Conservation (phyloP, 257 asterid species). For the Primulina huaijiensis region DNA sequence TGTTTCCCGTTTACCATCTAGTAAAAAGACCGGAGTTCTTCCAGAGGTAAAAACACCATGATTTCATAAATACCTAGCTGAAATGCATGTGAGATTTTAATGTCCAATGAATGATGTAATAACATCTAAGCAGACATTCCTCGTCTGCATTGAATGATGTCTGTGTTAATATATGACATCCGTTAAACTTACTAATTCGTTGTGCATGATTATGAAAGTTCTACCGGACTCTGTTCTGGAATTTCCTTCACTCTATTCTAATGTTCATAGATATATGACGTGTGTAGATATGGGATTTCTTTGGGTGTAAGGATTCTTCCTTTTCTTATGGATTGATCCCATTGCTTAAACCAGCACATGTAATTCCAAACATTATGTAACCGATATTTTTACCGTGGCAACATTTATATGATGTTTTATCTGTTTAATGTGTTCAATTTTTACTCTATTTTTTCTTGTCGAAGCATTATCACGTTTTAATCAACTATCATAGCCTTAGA, state of each 20-base stretch:
- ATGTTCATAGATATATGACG: constrained; percentile 4
- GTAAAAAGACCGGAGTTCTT: constrained; percentile 67
- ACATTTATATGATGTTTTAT: no score
- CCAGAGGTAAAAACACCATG: constrained; percentile 67
- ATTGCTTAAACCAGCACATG: constrained; percentile 11
- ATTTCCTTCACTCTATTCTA: constrained; percentile 1
- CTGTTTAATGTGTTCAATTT: no score
- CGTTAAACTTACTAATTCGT: constrained; percentile 15
- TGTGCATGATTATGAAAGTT: constrained; percentile 5
- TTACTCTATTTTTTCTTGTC: no score
- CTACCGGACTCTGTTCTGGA: constrained; percentile 5
- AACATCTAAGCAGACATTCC: neutral
- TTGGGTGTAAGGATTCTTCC: neutral
- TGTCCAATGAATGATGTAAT: constrained; percentile 4
- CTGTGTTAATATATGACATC: neutral
- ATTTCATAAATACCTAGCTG: constrained; percentile 9
- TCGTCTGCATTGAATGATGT: neutral
- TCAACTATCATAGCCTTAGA: no score
- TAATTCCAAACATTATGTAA: constrained; percentile 8
- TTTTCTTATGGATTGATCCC: constrained; percentile 17
- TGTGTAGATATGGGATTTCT: no score
- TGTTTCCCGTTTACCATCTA: constrained; percentile 66
- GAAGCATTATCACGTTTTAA: no score
- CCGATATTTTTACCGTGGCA: neutral
- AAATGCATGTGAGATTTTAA: neutral